Evolutionary conservation across 352 stramenopile genomes (phyloP), one percentile per base, ranked within the genome.

Genomic region (Phytophthora capsici): DNA sequence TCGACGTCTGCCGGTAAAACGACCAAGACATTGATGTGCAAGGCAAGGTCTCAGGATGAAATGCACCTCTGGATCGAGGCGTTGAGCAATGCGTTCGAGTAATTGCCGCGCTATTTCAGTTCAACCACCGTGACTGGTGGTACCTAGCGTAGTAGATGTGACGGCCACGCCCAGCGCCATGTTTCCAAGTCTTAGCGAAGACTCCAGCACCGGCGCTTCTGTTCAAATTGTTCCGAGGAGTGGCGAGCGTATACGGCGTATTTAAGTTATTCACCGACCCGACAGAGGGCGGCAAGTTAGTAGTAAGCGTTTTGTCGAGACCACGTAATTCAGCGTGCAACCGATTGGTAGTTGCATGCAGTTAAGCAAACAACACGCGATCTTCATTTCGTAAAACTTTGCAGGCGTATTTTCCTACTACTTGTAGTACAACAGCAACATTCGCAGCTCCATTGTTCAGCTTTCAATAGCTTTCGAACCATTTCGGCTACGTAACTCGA

Each of bases 31-130:
- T 66, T 93, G 6, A 81, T 88, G 62, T 69, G 86, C 28, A 89
- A 85, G 51, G 82, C 82, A 57, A 69, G 72, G 23, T 90, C 80
- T 26, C 76, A 89, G 25, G 80, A 91, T 34, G 86, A 94, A 57
- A 86, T 91, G 75, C 82, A 91, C 50, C 47, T 91, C 59, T 93
- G 84, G 84, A 78, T 90, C 37, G 82, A 93, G 50, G 77, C 78
- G 17, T 63, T 93, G 25, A 73, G 61, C 55, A 72, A 73, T 60
- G 73, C 78, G 10, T 84, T 77, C 41, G 77, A 87, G 17, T 93
- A 77, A 58, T 70, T 55, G 36, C 52, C 64, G 51, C 38, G 46
- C 28, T 36, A 12, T 51, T 47, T 62, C 22, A 52, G 38, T 59
- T 49, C 61, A 58, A 37, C 38, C 26, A 75, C 66, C 66, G 65